Evolutionary conservation across 306 rosid genomes (phyloP), one percentile per base, ranked within the genome.

Genomic region (Psophocarpus tetragonolobus): DNA sequence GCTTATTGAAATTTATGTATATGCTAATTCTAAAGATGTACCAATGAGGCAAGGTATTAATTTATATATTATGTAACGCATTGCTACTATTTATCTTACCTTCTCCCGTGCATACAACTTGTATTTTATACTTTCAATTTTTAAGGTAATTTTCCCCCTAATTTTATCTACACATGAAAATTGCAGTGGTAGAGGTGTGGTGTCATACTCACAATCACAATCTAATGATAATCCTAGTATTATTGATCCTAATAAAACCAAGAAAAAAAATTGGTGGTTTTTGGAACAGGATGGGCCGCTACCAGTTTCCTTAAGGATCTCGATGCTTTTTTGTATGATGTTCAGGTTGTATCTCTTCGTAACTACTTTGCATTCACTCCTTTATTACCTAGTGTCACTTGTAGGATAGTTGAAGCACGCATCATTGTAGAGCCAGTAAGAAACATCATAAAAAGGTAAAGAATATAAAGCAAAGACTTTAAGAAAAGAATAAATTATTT

Each of bases 241-340:
- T 24, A 71, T 65, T 73, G 87, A 68, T 60, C 18, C 71, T 60
- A 66, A 63, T 64, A 86, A 81, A 42, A 70, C 64, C 26, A 78
- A 30, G 56, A 90, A 87, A 81, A 87, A 92, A 94, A 70, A 85
- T 90, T 94, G 24, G 77, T 92, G 86, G 97, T 94, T 74, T 97
- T 94, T 77, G 98, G 98, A 84, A 92, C 98, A 68, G 98, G 98
- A 74, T 92, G 98, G 98, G 98, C 91, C 63, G 97, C 89, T 74
- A 91, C 92, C 78, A 92, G 98, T 86, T 91, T 94, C 83, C 90
- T 92, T 45, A 92, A 91, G 90, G 85, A 84, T 75, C 79, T 92
- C 78, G 97, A 94, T 87, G 85, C 95, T 84, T 83, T 93, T 9
- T 33, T 68, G 35, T 94, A 89, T 79, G 98, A 94, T 72, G 85